Evolutionary conservation across 225 moss, liverwort and hornwort species (phyloP).

Genomic region (Antitrichia curtipendula): DNA sequence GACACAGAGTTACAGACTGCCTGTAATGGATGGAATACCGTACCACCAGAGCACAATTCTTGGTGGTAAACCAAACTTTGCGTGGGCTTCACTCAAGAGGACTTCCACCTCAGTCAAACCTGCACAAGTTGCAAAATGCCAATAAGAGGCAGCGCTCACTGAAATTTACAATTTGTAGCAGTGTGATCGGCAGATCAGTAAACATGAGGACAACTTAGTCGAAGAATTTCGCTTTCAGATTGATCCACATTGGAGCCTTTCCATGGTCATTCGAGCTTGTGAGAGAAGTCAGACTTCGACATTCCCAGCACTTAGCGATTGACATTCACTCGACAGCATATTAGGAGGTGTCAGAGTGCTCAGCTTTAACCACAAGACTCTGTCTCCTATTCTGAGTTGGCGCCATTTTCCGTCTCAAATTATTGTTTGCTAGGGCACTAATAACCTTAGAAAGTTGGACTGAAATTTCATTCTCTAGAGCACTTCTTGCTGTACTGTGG

Average conservation of each 20-base stretch:
- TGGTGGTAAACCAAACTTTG: neutral
- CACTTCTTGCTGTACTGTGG: neutral
- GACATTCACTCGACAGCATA: neutral
- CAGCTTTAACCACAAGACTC: neutral
- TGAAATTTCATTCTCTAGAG: neutral
- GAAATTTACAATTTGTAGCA: too few relatives aligned
- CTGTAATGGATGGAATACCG: neutral
- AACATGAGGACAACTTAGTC: neutral
- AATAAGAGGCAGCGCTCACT: neutral
- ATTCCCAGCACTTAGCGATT: too few relatives aligned
- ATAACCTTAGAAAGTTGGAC: neutral
- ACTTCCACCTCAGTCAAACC: neutral
- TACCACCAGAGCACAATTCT: neutral
- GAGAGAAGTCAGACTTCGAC: neutral
- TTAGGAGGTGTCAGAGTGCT: neutral
- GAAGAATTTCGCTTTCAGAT: neutral
- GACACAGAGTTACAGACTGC: neutral
- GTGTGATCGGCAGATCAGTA: neutral
- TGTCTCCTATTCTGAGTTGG: neutral
- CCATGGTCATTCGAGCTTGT: neutral
- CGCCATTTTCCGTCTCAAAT: neutral
- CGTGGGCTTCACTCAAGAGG: neutral
- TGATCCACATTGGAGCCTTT: neutral
- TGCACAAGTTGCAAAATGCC: neutral
- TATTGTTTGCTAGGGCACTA: too few relatives aligned